Evolutionary conservation across 352 stramenopile species (phyloP), one percentile per base, ranked within the genome.

Genomic region (Plasmopara muralis): DNA sequence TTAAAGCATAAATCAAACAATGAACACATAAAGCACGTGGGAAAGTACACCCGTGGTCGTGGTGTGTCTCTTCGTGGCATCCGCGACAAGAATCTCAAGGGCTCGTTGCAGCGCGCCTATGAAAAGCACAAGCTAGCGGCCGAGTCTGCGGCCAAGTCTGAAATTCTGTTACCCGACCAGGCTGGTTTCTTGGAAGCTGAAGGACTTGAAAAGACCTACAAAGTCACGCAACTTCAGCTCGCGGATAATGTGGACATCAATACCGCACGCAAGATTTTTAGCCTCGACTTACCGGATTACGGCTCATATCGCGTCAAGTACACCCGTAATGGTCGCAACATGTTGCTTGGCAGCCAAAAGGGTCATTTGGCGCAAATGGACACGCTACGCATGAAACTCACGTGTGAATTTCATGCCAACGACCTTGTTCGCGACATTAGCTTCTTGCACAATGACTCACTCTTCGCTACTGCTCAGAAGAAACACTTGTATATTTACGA

Each of bases 401-500:
- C 80, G 61, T 96, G 76, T 53, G 95, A 98, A 68, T 95, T 98
- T 64, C 81, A 98, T 62, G 74, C 97, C 12, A 91, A 94, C 52
- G 88, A 98, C 60, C 74, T 92, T 29, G 92, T 98, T 37, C 77
- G 94, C 48, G 97, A 99, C 77, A 84, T 98, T 3, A 85, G 69
- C 30, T 99, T 98, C 68, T 70, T 99, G 51, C 96, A 99, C 74
- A 98, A 99, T 76, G 88, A 97, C 63, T 97, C 81, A 31, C 80
- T 99, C 53, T 97, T 99, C 54, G 96, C 97, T 0, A 85, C 93
- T 0, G 96, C 96, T 13, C 96, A 99, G 71, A 91, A 95, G 63
- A 98, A 98, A 71, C 96, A 98, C 70, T 89, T 97, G 47, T 98
- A 96, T 70, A 98, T 99, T 64, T 99, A 99, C 72, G 96, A 99